phyloP scores from a whole-genome alignment of 768 basidiomycete genomes.

The Mycena floridula region DNA sequence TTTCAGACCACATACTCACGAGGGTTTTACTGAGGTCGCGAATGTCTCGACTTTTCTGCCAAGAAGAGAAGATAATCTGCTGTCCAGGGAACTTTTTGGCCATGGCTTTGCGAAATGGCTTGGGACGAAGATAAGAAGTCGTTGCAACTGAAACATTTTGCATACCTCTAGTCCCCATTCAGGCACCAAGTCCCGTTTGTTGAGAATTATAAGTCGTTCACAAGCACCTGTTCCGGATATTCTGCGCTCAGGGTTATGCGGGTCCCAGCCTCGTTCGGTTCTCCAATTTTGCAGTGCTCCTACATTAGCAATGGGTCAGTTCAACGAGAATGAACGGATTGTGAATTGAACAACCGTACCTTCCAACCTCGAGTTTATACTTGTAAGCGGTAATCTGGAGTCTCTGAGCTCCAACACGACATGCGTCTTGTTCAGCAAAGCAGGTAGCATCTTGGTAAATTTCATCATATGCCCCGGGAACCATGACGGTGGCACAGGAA shows the following conservation, averaged over 20 bases:
- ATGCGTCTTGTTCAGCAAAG: conserved; percentile 78
- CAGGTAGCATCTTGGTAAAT: conserved; percentile 72
- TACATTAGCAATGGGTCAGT: conserved; percentile 19
- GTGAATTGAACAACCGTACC: conserved; percentile 35
- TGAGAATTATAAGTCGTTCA: conserved; percentile 86
- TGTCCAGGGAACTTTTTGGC: conserved; percentile 64
- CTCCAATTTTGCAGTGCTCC: conserved; percentile 66
- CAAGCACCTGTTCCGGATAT: conserved; percentile 43
- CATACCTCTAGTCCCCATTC: conserved; percentile 86
- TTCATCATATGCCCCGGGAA: conserved; percentile 94
- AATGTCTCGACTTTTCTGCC: conserved; percentile 62
- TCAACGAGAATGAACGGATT: neutral
- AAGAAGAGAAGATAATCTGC: conserved; percentile 63
- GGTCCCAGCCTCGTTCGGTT: conserved; percentile 56
- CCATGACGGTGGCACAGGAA: conserved; percentile 83
- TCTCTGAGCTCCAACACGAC: conserved; percentile 95
- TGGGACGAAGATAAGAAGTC: conserved; percentile 3
- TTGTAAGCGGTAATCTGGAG: conserved; percentile 87
- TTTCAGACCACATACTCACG: conserved; percentile 56
- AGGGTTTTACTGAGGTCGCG: conserved; percentile 57
- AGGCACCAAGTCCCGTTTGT: conserved; percentile 89
- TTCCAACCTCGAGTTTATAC: conserved; percentile 88
- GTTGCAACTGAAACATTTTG: too few relatives aligned
- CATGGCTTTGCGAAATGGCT: conserved; percentile 79
- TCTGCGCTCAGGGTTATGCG: conserved; percentile 32